Percentiles rank a stretch among this genome's conserved stretches.
Conservation (phyloP, 1,284 basidiomycete genomes). For the Cryptococcus sp. region DNA sequence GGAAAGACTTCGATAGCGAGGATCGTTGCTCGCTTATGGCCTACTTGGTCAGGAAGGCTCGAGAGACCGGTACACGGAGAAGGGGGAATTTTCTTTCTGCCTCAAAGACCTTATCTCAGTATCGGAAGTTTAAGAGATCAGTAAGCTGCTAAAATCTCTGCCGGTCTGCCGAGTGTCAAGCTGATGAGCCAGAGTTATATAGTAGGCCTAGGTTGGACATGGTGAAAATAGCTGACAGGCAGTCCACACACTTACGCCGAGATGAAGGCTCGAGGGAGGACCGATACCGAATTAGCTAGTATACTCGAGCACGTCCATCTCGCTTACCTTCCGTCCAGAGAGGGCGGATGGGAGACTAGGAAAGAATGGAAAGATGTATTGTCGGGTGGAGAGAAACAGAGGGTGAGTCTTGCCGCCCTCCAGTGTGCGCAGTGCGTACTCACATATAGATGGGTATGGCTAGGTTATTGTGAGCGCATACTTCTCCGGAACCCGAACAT, state of each 20-base stretch:
- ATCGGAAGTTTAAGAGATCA: conserved; percentile 84
- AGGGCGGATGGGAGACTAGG: conserved; percentile 81
- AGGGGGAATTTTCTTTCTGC: conserved; percentile 74
- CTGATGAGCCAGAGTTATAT: conserved; percentile 38
- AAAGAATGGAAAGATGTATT: conserved; percentile 96
- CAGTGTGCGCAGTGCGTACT: background rate
- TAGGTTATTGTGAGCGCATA: conserved; percentile 37
- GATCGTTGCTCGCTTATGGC: conserved; percentile 85
- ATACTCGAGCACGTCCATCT: conserved; percentile 78
- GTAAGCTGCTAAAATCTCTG: conserved; percentile 46
- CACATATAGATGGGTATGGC: conserved; percentile 60
- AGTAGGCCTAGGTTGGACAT: conserved; percentile 28
- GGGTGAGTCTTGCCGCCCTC: conserved; percentile 52
- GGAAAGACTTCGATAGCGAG: conserved; percentile 92
- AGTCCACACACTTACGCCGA: conserved; percentile 81
- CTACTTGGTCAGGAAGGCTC: conserved; percentile 52
- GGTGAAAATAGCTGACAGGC: conserved; percentile 29
- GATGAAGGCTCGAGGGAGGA: conserved; percentile 61
- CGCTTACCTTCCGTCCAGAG: conserved; percentile 76
- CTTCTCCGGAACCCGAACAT: background rate
- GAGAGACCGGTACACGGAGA: conserved; percentile 50
- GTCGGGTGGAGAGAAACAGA: conserved; percentile 87
- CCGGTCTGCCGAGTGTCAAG: background rate
- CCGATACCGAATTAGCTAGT: conserved; percentile 64
- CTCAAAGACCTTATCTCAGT: conserved; percentile 88